Evolutionary conservation across 108 stramenopile species (phyloP), one percentile per base, ranked within the genome.

Genomic region (Fragilaria radians): DNA sequence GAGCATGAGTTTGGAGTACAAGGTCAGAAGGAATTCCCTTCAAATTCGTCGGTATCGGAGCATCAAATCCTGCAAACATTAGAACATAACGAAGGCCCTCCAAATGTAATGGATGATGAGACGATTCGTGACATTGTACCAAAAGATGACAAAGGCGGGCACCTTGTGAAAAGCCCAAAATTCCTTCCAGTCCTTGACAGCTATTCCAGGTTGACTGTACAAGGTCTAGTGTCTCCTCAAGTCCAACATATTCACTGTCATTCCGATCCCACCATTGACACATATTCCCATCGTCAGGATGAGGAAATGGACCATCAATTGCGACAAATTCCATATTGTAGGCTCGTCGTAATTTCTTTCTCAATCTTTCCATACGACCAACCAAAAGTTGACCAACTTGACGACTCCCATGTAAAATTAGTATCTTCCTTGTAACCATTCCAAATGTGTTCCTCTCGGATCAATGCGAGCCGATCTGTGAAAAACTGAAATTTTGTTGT

Each of bases 101-200:
- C 66, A 84, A 83, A 22, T 31, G 24, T 74, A 67, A 61, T 52
- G 17, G 73, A 64, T 18, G 46, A 14, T 7, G 7, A 11, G 7
- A 11, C 14, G 33, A 34, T 22, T n/a, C 33, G 32, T 57, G 33
- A 24, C 55, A 32, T 14, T 19, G 31, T 21, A 51, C n/a, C 26
- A 83, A 47, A 36, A 91, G 65, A 55, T 91, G 83, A 4, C 71
- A 68, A 28, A 91, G 54, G 57, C 86, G 71, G 48, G 89, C 86
- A 34, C 89, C 89, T 55, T 83, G 81, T 28, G 80, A 81, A 54
- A 91, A 91, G 5, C 86, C 89, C 28, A 91, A 32, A 19, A 91
- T 83, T 24, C 82, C 85, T 21, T 81, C 77, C 58, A 72, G 72
- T 4, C 61, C 70, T 4, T 27, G 25, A 28, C 61, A 21, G 17